Conservation (phyloP, 305 asterid species). For the Fraxinus sp. region DNA sequence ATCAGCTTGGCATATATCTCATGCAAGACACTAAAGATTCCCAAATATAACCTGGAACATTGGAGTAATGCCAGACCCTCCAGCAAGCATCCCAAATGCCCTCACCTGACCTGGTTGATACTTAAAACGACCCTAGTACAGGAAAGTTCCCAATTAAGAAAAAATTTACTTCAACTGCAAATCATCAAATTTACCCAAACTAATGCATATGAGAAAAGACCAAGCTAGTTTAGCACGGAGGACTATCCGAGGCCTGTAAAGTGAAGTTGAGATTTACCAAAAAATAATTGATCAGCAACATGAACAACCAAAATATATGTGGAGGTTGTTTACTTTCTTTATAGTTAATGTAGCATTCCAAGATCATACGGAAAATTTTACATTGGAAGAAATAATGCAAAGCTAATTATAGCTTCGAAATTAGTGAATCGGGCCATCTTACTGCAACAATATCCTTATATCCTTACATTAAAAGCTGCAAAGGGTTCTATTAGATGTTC, state of each 20-base stretch:
- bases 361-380: neutral
- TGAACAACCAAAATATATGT: neutral
- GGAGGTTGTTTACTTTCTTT: neutral
- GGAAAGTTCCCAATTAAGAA: constrained; percentile 5
- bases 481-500: neutral
- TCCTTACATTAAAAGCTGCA: neutral
- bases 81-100: constrained; percentile 97
- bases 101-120: constrained; percentile 85
- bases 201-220: neutral
- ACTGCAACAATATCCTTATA: neutral
- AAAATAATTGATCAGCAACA: neutral
- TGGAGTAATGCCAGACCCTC: constrained; percentile 97
- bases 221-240: neutral
- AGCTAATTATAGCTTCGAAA: neutral
- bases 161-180: neutral
- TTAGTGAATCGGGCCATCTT: neutral
- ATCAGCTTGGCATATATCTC: neutral
- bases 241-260: neutral
- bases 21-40: constrained; percentile 1
- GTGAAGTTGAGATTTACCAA: neutral
- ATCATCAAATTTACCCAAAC: neutral
- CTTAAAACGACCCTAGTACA: constrained; percentile 70
- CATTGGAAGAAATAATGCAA: neutral
- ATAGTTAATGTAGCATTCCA: neutral
- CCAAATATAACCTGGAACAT: constrained; percentile 79